These are phyloP conservation scores for Aspergillus saccharolyticus DNA, from an alignment of 495 filamentous ascomycete species.

Conservation along the genomic window DNA sequence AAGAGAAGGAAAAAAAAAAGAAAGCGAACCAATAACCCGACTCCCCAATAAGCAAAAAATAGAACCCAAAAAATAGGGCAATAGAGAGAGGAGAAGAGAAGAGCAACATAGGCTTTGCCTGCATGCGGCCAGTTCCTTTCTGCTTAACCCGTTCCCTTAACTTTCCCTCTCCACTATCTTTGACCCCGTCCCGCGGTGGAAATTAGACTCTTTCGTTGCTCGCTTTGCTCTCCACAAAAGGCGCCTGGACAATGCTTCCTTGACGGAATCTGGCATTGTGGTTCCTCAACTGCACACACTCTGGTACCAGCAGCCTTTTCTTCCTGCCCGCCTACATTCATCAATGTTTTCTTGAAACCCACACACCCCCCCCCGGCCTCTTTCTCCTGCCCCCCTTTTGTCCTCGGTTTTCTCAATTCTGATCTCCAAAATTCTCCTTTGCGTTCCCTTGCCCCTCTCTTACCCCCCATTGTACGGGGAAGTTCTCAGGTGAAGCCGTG, in stretches of 20 bases:
- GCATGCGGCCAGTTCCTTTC: not conserved
- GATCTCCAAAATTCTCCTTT: not conserved
- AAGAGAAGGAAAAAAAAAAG: not conserved
- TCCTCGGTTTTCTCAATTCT: not conserved
- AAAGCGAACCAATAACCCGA: not conserved
- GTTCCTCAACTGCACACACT: not conserved
- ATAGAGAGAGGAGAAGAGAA: not conserved
- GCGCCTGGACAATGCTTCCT: not conserved
- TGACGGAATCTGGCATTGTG: not conserved
- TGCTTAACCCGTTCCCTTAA: not conserved
- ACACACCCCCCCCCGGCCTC: not conserved
- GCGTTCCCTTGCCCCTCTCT: conserved; percentile 1
- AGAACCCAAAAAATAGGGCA: not conserved
- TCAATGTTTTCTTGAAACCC: not conserved
- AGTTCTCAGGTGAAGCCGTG: not conserved
- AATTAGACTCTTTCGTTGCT: not conserved
- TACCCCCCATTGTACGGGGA: not conserved
- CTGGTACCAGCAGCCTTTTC: too few species aligned
- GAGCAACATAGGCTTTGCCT: not conserved
- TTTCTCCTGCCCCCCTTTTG: not conserved
- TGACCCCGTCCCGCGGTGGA: not conserved
- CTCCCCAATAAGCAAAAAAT: not conserved
- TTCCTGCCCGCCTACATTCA: not conserved
- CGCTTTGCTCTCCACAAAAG: not conserved
- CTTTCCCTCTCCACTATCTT: not conserved